Evolutionary conservation across 495 filamentous ascomycete species (phyloP), one percentile per base, ranked within the genome.

Genomic region (Hypoxylon crocopeplum): DNA sequence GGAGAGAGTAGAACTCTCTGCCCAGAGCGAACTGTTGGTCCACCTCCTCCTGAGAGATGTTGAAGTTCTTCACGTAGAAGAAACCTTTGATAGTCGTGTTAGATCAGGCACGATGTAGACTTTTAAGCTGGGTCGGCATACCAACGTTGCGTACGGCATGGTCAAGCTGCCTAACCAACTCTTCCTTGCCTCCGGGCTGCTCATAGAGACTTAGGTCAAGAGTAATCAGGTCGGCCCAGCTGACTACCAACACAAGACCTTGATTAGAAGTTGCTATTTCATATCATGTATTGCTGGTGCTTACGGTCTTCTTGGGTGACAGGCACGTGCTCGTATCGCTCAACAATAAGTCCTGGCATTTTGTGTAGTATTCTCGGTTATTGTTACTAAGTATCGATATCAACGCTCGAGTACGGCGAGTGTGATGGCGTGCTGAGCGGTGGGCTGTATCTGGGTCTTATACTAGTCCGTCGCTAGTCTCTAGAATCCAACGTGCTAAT

Each of bases 31-130:
- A 88, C 59, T 88, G 85, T 20, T 71, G 69, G 51, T 86, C 79
- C 4, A 88, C 75, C 62, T 86, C 76, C 32, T 86, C 82, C 56
- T 86, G 81, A 44, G 71, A 67, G 22, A 86, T 77, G 55, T 81
- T 82, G 66, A 82, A 86, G 69, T 84, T 83, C 57, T 78, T 83
- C 3, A 86, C 79, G 56, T 85, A 85, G 66, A 85, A 84, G 66
- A 85, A 86, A n/a, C 69, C 67, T 66, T 16, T 6, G 27, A 16
- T 38, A 30, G 19, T 11, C 34, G 19, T 30, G 33, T 59, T 19
- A 57, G 49, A 52, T 13, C 21, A 4, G 3, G 7, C 12, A 5
- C 3, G 10, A 10, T 7, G 15, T 12, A 29, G 17, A 5, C 12
- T 20, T 2, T 54, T 5, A 15, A 39, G 17, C 22, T 15, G 30